Conservation (phyloP, 129 eudicot species). For the Pseudognaphalium luteoalbum region DNA sequence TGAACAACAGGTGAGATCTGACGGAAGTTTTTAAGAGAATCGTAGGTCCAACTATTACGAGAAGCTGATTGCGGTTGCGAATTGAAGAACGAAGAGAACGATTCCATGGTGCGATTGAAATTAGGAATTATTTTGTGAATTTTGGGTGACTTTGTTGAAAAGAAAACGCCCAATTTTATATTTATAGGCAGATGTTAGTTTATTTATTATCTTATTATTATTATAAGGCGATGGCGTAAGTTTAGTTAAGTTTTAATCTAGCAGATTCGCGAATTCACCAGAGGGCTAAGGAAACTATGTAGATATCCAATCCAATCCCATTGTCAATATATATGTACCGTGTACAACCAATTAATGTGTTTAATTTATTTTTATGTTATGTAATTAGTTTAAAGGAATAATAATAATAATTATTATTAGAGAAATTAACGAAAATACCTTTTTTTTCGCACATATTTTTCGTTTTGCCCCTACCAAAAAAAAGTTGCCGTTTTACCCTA, state of each 20-base stretch:
- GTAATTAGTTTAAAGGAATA: background rate
- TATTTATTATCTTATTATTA: too few species aligned
- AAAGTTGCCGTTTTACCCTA: too few species aligned
- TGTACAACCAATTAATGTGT: background rate
- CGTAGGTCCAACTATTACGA: conserved; percentile 62
- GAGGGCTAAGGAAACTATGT: too few species aligned
- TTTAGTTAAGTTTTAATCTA: too few species aligned
- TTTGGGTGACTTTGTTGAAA: background rate
- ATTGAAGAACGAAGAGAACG: conserved; percentile 63
- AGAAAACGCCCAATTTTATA: too few species aligned
- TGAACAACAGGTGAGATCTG: conserved; percentile 89
- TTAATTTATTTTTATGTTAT: background rate
- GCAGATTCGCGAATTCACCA: too few species aligned
- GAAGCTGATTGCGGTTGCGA: conserved; percentile 53
- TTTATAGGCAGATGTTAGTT: background rate
- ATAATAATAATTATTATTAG: too few species aligned
- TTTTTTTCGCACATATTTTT: too few species aligned
- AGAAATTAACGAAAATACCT: too few species aligned
- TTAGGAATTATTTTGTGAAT: too few species aligned
- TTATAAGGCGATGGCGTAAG: background rate
- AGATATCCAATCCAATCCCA: too few species aligned
- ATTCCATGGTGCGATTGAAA: conserved; percentile 46
- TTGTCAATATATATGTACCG: background rate
- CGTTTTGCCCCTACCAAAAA: too few species aligned
- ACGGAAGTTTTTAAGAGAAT: conserved; percentile 78